phyloP scores from a whole-genome alignment of 257 asterid genomes.

The Lithospermum erythrorhizon region DNA sequence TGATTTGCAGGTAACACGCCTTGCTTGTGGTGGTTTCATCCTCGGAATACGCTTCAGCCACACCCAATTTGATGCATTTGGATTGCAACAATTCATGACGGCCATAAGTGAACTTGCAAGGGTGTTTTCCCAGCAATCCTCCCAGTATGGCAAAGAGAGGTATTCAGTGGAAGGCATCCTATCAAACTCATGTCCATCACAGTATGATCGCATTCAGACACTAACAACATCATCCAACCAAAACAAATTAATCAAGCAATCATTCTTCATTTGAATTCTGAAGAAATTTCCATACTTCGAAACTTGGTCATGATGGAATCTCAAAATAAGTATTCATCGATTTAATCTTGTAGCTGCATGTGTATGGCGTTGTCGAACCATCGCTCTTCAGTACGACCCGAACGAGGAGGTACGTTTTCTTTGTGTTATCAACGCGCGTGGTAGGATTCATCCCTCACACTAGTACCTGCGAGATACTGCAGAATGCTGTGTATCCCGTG shows the following conservation, averaged over 20 bases:
- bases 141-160: constrained; percentile 17
- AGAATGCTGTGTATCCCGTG: constrained; percentile 6
- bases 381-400: constrained; percentile 2
- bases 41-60: constrained; percentile 12
- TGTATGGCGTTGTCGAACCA: constrained; percentile 15
- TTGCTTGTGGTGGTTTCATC: constrained; percentile 12
- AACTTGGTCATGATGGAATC: background rate
- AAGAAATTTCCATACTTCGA: constrained; percentile 8
- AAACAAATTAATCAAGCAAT: background rate
- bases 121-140: constrained; percentile 6
- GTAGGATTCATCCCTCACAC: background rate
- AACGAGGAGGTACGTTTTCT: constrained; percentile 8
- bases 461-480: constrained; percentile 9
- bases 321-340: background rate
- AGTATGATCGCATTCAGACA: constrained; percentile 6
- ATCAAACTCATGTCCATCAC: constrained; percentile 10
- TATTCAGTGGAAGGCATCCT: constrained; percentile 7
- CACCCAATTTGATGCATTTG: constrained; percentile 10
- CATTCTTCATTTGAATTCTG: constrained; percentile 9
- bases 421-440: background rate
- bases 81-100: constrained; percentile 8
- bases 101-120: constrained; percentile 8
- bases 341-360: constrained; percentile 8
- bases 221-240: constrained; percentile 1
- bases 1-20: no score